Conservation (phyloP, 208 protist genomes). For the Tritrichomonas musculus region DNA sequence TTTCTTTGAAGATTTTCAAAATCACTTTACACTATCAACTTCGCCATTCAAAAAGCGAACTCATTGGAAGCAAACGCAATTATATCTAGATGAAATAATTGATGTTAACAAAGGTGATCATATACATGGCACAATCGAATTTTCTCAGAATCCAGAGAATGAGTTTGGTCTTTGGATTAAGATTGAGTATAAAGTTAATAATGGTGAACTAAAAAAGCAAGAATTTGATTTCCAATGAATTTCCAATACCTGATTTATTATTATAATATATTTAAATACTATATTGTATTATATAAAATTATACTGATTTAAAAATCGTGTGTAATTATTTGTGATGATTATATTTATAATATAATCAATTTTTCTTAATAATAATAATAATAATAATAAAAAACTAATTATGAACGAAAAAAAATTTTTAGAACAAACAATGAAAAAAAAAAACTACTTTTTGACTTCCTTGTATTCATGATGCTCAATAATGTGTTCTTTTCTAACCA, state of each 20-base stretch:
- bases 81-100: slow-evolving; percentile 81
- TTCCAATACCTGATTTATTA: neutral
- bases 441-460: neutral
- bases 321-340: neutral
- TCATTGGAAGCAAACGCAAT: slow-evolving; percentile 88
- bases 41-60: slow-evolving; percentile 59
- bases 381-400: neutral
- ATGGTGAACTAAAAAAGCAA: neutral
- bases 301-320: neutral
- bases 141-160: slow-evolving; percentile 75
- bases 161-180: slow-evolving; percentile 79
- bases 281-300: neutral
- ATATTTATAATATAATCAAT: neutral
- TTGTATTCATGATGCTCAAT: neutral
- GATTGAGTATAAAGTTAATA: neutral
- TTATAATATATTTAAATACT: neutral
- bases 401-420: neutral
- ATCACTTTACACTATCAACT: slow-evolving; percentile 56
- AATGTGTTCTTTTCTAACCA: neutral
- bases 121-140: slow-evolving; percentile 66
- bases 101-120: slow-evolving; percentile 65
- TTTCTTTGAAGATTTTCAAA: slow-evolving; percentile 60
- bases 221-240: neutral
- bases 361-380: neutral
- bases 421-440: neutral